Evolutionary conservation across 257 asterid species (phyloP).

Genomic region (Lycium ferocissimum): DNA sequence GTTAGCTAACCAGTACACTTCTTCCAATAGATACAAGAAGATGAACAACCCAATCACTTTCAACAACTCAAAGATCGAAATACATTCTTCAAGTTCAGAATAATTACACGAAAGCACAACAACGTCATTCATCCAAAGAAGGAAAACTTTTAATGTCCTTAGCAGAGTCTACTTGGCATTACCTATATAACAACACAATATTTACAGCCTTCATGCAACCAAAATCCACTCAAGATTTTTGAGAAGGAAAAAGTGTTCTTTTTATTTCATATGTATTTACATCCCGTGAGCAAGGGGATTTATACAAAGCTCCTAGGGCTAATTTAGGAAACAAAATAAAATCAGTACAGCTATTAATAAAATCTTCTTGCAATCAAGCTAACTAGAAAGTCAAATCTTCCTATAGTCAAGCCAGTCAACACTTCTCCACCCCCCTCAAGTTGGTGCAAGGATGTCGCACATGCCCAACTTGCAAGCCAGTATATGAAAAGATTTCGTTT

Average conservation of each 20-base stretch:
- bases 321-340: too few species aligned
- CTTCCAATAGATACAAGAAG: not conserved
- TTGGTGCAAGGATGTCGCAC: too few species aligned
- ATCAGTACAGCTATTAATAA: too few species aligned
- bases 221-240: not conserved
- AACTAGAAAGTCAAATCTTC: too few species aligned
- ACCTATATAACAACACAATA: not conserved
- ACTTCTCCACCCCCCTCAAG: too few species aligned
- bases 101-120: not conserved
- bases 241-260: not conserved
- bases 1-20: not conserved
- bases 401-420: too few species aligned
- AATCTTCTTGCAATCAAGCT: too few species aligned
- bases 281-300: too few species aligned
- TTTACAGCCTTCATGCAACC: not conserved
- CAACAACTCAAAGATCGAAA: not conserved
- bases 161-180: not conserved
- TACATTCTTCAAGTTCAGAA: not conserved
- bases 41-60: not conserved
- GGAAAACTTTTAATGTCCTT: not conserved
- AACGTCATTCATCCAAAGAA: not conserved
- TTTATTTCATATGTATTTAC: too few species aligned
- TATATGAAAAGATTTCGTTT: too few species aligned
- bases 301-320: too few species aligned
- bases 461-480: too few species aligned